Conservation (phyloP, 2,329 filamentous ascomycete species). For the Monosporascus ibericus region DNA sequence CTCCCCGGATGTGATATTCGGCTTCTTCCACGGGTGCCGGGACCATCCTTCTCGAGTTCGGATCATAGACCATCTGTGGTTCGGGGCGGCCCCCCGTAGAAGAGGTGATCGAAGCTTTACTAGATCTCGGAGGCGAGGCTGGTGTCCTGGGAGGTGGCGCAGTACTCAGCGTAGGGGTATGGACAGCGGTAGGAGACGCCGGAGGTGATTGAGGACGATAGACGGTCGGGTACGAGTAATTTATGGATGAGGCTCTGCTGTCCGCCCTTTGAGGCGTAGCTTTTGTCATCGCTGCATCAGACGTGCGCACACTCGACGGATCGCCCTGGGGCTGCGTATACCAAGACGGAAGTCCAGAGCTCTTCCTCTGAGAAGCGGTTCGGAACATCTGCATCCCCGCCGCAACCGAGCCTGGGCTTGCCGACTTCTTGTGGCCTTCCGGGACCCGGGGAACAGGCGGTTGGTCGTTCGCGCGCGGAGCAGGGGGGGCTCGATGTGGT, state of each 20-base stretch:
- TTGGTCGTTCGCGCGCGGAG: constrained; percentile 36
- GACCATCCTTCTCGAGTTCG: constrained; percentile 60
- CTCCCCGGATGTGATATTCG: constrained; percentile 35
- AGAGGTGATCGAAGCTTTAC: constrained; percentile 17
- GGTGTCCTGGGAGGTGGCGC: constrained; percentile 10
- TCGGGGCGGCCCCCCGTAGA: constrained; percentile 9
- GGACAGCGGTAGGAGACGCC: constrained; percentile 20
- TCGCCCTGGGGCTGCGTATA: constrained; percentile 42
- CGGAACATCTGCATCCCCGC: constrained; percentile 43
- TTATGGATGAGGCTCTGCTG: constrained; percentile 46
- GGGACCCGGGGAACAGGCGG: constrained; percentile 76
- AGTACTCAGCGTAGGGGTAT: constrained; percentile 10
- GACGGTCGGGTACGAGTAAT: constrained; percentile 52
- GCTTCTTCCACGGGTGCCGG: constrained; percentile 29
- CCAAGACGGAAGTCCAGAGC: constrained; percentile 39
- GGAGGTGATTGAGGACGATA: constrained; percentile 36
- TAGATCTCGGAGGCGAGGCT: constrained; percentile 13
- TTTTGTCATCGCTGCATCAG: constrained; percentile 35
- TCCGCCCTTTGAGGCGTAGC: constrained; percentile 35
- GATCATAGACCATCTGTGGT: constrained; percentile 50
- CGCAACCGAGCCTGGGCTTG: constrained; percentile 34
- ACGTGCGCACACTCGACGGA: constrained; percentile 36
- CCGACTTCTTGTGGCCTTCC: constrained; percentile 22
- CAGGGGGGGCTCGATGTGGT: constrained; percentile 41
- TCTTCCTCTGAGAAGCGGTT: constrained; percentile 47